Evolutionary conservation across 768 basidiomycete species (phyloP).

Genomic region (Rossbeevera mucosa): DNA sequence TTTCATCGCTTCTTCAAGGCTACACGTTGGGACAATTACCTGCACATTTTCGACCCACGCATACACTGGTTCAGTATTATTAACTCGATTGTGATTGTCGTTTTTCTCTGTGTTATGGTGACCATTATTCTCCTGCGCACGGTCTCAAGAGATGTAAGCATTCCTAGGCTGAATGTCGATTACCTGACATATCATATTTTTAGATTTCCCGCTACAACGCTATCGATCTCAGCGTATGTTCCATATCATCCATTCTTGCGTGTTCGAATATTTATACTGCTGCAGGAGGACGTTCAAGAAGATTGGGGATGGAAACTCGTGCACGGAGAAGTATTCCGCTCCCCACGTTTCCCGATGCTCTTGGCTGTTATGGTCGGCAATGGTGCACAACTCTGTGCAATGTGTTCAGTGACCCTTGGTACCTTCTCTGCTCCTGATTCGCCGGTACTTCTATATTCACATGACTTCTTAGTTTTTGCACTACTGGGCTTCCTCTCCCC

Average conservation of each 20-base stretch:
- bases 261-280: neutral
- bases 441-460: conserved; percentile 1
- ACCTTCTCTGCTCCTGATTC: conserved; percentile 7
- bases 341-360: conserved; percentile 70
- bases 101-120: conserved; percentile 92
- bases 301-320: conserved; percentile 99
- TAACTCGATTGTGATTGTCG: conserved; percentile 87
- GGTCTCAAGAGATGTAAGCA: conserved; percentile 78
- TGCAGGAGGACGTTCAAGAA: conserved; percentile 90
- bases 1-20: conserved; percentile 48
- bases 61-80: conserved; percentile 97
- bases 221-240: conserved; percentile 77
- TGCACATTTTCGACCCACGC: conserved; percentile 87
- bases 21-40: conserved; percentile 94
- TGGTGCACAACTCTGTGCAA: conserved; percentile 50
- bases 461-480: conserved; percentile 66
- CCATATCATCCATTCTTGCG: neutral
- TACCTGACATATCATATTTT: neutral
- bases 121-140: conserved; percentile 84
- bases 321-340: conserved; percentile 92
- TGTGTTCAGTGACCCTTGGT: conserved; percentile 88
- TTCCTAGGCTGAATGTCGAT: neutral
- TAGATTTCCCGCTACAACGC: conserved; percentile 73
- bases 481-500: conserved; percentile 91
- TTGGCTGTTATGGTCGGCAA: conserved; percentile 89